A percentile compares a stretch with the other conserved stretches of the same genome.
These are phyloP conservation scores for Cutaneotrichosporon cyanovorans DNA, from an alignment of 1,284 basidiomycete species.

Conservation along the genomic window DNA sequence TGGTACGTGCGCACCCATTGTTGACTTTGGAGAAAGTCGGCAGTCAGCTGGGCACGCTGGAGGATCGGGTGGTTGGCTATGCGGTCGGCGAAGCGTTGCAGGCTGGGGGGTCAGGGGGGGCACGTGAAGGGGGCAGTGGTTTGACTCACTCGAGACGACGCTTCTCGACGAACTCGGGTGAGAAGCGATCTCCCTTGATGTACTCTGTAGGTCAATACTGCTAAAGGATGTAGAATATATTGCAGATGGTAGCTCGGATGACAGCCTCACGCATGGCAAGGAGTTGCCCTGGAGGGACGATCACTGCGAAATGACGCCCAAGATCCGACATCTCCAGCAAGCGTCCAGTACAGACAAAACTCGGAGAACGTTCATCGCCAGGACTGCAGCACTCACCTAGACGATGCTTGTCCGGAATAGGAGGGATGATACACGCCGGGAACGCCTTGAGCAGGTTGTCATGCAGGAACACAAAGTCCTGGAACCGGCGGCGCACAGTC, in stretches of 20 bases:
- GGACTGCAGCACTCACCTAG: constrained; percentile 57
- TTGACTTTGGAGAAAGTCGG: constrained; percentile 87
- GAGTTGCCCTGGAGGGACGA: too few species aligned
- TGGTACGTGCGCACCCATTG: constrained; percentile 72
- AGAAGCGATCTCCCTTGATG: constrained; percentile 93
- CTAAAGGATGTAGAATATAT: too few species aligned
- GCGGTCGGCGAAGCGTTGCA: constrained; percentile 87
- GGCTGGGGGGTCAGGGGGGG: constrained; percentile 48
- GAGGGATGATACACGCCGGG: constrained; percentile 91
- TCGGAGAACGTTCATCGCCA: too few species aligned
- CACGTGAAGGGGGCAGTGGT: too few species aligned
- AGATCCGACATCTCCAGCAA: too few species aligned
- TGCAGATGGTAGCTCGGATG: too few species aligned
- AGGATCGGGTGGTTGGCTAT: constrained; percentile 86
- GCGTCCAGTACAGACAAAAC: too few species aligned
- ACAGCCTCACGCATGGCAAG: too few species aligned
- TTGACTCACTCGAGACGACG: constrained; percentile 80
- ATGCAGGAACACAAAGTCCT: constrained; percentile 92
- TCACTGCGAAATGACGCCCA: too few species aligned
- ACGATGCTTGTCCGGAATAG: constrained; percentile 92
- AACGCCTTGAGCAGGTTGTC: constrained; percentile 86
- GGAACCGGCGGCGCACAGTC: constrained; percentile 82
- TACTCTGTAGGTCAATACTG: too few species aligned
- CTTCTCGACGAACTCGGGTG: constrained; percentile 90
- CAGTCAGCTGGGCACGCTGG: constrained; percentile 80